Conservation (phyloP, 148 eudicot genomes). For the Drosera capensis region DNA sequence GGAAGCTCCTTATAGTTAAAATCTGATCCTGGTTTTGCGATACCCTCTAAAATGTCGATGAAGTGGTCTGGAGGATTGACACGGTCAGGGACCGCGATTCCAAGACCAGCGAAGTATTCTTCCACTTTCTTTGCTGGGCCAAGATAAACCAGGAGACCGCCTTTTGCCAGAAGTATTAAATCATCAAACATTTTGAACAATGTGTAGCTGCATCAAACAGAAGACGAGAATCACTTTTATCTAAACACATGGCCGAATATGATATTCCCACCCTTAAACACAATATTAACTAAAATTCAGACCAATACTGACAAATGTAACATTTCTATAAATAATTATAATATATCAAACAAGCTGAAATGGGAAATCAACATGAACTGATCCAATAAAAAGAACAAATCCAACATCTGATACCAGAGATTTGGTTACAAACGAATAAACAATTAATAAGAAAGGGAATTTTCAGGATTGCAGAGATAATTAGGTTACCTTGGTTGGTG, state of each 20-base stretch:
- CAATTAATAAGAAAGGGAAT: not conserved
- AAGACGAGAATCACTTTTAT: not conserved
- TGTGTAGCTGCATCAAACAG: slow-evolving; percentile 48
- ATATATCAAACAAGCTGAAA: too few relatives aligned
- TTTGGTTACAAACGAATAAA: not conserved
- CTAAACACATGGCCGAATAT: too few relatives aligned
- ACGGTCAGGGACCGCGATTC: slow-evolving; percentile 77
- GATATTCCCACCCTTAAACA: too few relatives aligned
- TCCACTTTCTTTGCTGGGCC: slow-evolving; percentile 78
- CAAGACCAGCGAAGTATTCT: slow-evolving; percentile 70
- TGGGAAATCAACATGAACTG: too few relatives aligned
- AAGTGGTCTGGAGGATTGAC: slow-evolving; percentile 86
- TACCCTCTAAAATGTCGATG: slow-evolving; percentile 84
- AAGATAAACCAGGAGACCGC: slow-evolving; percentile 76
- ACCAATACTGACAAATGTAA: too few relatives aligned
- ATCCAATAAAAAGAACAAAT: not conserved
- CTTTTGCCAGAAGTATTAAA: slow-evolving; percentile 86
- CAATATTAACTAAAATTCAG: too few relatives aligned
- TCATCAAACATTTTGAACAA: slow-evolving; percentile 86
- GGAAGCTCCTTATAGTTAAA: slow-evolving; percentile 62
- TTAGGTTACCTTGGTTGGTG: slow-evolving; percentile 66
- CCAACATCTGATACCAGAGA: not conserved
- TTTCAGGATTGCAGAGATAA: not conserved
- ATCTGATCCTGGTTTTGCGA: slow-evolving; percentile 45
- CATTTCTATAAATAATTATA: too few relatives aligned